Base-by-base conservation (phyloP, 78 protist species). In the Pigoraptor vietnamica region DNA sequence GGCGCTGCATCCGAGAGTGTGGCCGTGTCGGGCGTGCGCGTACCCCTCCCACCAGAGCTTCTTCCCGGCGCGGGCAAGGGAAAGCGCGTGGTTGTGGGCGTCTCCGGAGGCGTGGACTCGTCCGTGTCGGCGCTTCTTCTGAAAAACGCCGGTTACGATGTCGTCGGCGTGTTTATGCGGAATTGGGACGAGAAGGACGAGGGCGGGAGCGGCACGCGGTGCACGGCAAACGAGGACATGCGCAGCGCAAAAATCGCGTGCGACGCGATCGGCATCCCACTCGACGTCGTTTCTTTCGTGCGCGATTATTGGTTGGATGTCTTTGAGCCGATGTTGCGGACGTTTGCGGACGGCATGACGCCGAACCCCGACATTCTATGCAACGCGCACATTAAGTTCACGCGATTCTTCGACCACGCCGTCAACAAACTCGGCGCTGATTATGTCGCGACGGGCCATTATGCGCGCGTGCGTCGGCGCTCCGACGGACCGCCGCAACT, bases 21-120 rank as follows among this genome's bases (percentile, higher is more conserved):
- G 67, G 67, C 6, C 67, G 6, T 48, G 6, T 21, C 6, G 14
- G 67, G 67, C 6, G 14, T 48, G 29, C 14, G 29, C 67, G 67
- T 48, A 14, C 67, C 67, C 29, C 14, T 48, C 29, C 67, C 67
- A 14, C 67, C 67, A 48, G 67, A 48, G 67, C 67, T 48, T 6
- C 67, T 48, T 14, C 67, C 67, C 67, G 67, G 67, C 67, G 67
- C 67, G 29, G 67, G 67, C 14, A 6, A 14, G 29, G 67, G 67
- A 6, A 48, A 21, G 29, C 35, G 39, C 1, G 90, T 93, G 24
- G 92, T 89, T 2, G 92, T 93, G 9, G 95, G 90, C 1, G 35
- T 93, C 87, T 93, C 95, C 24, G 95, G 95, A 9, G 95, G 93
- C 19, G 95, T 93, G 14, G 95, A 93, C 39, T 91, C 93, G 21